phyloP scores from a whole-genome alignment of 371 early-diverging fungal genomes.

The Lichtheimia ornata region DNA sequence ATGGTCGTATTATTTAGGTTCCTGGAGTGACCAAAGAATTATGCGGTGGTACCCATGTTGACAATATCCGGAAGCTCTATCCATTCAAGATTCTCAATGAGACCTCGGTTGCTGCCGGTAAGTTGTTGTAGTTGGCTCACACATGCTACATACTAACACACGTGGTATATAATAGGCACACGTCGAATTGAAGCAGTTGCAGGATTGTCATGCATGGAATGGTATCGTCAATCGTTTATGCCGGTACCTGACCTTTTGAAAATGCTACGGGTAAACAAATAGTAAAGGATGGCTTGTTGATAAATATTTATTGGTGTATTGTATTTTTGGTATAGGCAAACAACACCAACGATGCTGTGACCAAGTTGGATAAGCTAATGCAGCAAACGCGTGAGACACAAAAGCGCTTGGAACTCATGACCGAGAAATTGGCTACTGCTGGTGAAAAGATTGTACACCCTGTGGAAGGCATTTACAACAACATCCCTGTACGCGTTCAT shows the following conservation, averaged over 20 bases:
- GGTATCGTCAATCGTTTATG: constrained; percentile 51
- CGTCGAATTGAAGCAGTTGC: constrained; percentile 81
- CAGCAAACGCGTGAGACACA: constrained; percentile 43
- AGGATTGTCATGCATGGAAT: constrained; percentile 55
- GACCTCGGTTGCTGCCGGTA: constrained; percentile 73
- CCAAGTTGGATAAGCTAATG: constrained; percentile 40
- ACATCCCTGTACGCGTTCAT: constrained; percentile 48
- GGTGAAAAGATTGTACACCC: constrained; percentile 25
- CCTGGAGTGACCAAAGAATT: constrained; percentile 68
- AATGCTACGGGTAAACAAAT: constrained; percentile 33
- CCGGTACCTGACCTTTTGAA: constrained; percentile 47
- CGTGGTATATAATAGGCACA: constrained; percentile 45
- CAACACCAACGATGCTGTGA: constrained; percentile 35
- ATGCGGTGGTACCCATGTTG: constrained; percentile 81
- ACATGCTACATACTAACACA: background rate
- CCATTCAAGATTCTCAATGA: constrained; percentile 75
- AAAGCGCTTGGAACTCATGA: constrained; percentile 34
- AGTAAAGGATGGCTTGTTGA: background rate
- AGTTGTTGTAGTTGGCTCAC: background rate
- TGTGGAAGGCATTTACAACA: constrained; percentile 23
- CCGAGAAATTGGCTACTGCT: constrained; percentile 45
- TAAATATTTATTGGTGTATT: background rate
- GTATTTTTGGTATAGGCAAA: constrained; percentile 24
- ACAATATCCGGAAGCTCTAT: constrained; percentile 56
- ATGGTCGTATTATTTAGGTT: constrained; percentile 23